Percentiles rank a stretch among this genome's conserved stretches.
These are phyloP conservation scores for Dendrocalamus latiflorus DNA, from an alignment of 202 grass and related monocot species.

Conservation along the genomic window DNA sequence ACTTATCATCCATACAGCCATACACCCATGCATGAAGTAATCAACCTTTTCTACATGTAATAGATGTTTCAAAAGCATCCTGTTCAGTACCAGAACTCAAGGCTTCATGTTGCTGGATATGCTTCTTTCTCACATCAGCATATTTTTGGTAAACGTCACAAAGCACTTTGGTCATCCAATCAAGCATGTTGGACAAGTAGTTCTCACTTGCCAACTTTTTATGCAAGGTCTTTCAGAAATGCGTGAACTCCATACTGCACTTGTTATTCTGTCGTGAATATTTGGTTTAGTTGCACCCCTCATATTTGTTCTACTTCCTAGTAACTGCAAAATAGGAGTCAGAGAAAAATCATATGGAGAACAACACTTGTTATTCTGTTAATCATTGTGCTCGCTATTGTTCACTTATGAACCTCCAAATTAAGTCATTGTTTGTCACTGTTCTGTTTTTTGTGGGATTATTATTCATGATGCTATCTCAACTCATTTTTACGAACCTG, in stretches of 20 bases:
- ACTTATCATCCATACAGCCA: neutral
- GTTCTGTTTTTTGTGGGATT: neutral
- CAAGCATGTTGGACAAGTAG: neutral
- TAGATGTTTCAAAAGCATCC: neutral
- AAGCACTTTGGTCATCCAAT: neutral
- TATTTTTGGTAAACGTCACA: neutral
- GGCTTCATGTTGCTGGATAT: neutral
- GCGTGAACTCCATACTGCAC: neutral
- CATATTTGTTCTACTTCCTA: no score
- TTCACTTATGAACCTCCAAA: constrained; percentile 1
- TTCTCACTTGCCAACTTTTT: neutral
- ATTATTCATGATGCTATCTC: neutral
- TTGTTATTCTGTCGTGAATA: neutral
- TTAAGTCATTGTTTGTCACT: neutral
- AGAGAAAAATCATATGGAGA: no score
- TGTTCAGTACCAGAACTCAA: neutral
- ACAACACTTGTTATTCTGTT: no score
- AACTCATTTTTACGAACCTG: neutral
- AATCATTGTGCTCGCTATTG: no score
- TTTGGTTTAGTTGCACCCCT: neutral
- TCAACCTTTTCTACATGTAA: neutral
- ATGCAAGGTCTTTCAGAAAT: neutral
- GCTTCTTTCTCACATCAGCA: neutral
- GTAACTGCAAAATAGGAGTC: no score
- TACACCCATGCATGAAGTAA: neutral